Base-by-base conservation (phyloP, 192 early-diverging fungal genomes). In the Gonapodya sp. region DNA sequence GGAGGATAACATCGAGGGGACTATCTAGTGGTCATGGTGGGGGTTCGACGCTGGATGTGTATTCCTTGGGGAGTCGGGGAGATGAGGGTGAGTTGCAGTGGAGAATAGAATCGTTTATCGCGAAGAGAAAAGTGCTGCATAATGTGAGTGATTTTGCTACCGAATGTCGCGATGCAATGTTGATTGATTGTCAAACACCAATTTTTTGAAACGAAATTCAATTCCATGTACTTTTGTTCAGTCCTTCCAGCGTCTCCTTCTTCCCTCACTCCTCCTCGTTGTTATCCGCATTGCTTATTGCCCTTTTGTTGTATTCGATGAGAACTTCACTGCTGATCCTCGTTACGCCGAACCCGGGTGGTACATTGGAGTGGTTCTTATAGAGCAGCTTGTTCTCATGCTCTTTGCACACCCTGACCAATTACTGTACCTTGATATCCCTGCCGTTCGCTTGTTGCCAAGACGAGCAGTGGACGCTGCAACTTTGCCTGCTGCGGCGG, bases 101-200 rank as follows among this genome's bases (percentile, higher is more conserved):
- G 46, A 64, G 46, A 24, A 64, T 64, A 16, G 46, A 64, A 24
- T 64, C 46, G 46, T 64, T 64, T 24, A 16, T 64, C 8, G 46
- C 46, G 8, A 64, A 64, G 46, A 64, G 24, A 24, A 64, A 64
- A 64, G 46, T 64, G 24, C 24, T 64, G 46, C 8, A 16, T 8
- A 64, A 64, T 64, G 46, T 64, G 46, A 64, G 46, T 24, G 46
- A 64, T 64, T 64, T 64, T 64, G 46, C 46, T n/a, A n/a, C n/a
- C 8, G 46, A 64, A 24, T 64, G 24, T 24, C 46, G 46, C 46
- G n/a, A n/a, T n/a, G n/a, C n/a, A n/a, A n/a, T n/a, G n/a, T n/a
- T n/a, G n/a, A n/a, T n/a, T n/a, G n/a, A n/a, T n/a, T n/a, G n/a
- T n/a, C n/a, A n/a, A n/a, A n/a, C n/a, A n/a, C n/a, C n/a, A n/a